Evolutionary conservation across 1,284 basidiomycete species (phyloP).

Genomic region (Sanghuangporus baumii): DNA sequence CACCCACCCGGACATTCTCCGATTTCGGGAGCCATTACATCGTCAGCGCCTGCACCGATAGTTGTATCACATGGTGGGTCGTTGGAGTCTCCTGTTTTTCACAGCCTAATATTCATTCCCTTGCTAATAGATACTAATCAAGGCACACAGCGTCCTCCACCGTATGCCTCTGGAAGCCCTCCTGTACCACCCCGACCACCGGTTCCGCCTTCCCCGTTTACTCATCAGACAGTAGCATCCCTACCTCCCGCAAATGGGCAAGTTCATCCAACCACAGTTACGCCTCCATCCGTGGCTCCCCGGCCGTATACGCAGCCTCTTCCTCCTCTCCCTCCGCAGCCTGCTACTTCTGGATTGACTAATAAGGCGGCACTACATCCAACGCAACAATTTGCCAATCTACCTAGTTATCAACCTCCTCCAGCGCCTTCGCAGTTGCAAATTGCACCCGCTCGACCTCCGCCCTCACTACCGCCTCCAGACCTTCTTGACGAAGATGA

Average conservation of each 20-base stretch:
- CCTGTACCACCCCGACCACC: slow-evolving; percentile 18
- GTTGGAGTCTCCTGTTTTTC: background rate
- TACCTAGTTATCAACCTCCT: background rate
- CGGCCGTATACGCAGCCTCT: slow-evolving; percentile 25
- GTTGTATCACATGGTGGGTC: background rate
- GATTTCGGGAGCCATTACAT: background rate
- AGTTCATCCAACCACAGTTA: slow-evolving; percentile 1
- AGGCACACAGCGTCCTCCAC: slow-evolving; percentile 2
- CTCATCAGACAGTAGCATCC: slow-evolving; percentile 6
- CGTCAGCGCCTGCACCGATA: background rate
- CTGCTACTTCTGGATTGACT: background rate
- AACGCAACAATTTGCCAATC: background rate
- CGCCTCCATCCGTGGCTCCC: slow-evolving; percentile 23
- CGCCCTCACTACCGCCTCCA: slow-evolving; percentile 26
- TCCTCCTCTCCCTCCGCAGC: slow-evolving; percentile 11
- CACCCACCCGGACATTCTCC: slow-evolving; percentile 4
- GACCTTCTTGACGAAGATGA: slow-evolving; percentile 35
- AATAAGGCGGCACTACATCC: background rate
- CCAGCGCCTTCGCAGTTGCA: slow-evolving; percentile 17
- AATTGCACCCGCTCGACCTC: slow-evolving; percentile 28
- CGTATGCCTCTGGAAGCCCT: slow-evolving; percentile 3
- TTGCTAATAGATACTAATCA: background rate
- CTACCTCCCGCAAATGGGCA: background rate
- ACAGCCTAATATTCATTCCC: background rate
- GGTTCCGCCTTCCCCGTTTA: slow-evolving; percentile 6